Percentiles rank a stretch among this genome's conserved stretches.
Conservation (phyloP, 1,284 basidiomycete species). For the Fistulina hepatica region DNA sequence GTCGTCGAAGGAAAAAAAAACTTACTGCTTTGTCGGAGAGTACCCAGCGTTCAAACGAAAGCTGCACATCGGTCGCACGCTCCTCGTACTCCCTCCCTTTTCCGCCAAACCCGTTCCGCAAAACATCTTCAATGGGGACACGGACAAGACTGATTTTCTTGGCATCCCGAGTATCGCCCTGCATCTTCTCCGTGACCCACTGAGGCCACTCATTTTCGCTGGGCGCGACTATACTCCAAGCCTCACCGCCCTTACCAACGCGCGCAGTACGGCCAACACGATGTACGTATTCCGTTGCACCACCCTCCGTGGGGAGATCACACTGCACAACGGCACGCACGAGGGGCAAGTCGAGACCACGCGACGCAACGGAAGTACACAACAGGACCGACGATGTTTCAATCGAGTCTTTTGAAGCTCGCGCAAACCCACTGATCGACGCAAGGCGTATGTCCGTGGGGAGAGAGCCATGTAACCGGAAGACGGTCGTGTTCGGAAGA, state of each 20-base stretch:
- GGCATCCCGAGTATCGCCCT: constrained; percentile 29
- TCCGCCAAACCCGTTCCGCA: constrained; percentile 81
- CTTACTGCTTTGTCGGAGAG: constrained; percentile 60
- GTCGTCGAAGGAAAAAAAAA: constrained; percentile 12
- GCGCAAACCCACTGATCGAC: constrained; percentile 75
- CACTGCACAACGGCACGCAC: constrained; percentile 93
- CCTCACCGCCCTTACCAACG: constrained; percentile 87
- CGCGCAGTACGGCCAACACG: constrained; percentile 95
- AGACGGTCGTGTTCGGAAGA: constrained; percentile 75
- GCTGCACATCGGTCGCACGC: constrained; percentile 92
- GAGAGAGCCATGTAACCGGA: constrained; percentile 91
- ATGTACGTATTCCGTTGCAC: constrained; percentile 94
- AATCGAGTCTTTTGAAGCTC: constrained; percentile 26
- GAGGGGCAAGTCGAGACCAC: constrained; percentile 94
- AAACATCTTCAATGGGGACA: constrained; percentile 58
- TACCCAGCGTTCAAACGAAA: constrained; percentile 94
- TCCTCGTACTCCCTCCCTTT: constrained; percentile 72
- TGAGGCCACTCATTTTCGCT: constrained; percentile 83
- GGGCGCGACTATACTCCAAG: constrained; percentile 87
- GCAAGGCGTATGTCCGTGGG: constrained; percentile 73
- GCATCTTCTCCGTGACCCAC: constrained; percentile 79
- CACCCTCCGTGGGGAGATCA: constrained; percentile 95
- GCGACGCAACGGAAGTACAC: constrained; percentile 94
- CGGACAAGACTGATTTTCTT: constrained; percentile 44
- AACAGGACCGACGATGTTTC: constrained; percentile 55